Base-by-base conservation (phyloP, 495 filamentous ascomycete genomes). In the Daldinia childiae region DNA sequence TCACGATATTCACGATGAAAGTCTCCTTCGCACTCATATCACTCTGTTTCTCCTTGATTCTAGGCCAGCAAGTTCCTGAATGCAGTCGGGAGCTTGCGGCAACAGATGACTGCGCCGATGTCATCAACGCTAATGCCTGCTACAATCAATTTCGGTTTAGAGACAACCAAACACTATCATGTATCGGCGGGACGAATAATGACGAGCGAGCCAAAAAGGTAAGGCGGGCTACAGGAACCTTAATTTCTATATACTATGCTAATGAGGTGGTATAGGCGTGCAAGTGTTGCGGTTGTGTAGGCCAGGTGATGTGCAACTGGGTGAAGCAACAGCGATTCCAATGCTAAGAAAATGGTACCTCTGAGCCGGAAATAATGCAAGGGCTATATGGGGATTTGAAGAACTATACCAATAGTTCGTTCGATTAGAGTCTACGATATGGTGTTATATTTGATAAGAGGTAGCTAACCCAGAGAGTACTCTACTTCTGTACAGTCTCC, bases 41-140 rank as follows among this genome's bases (percentile, higher is more conserved):
- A 58, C 4, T 78, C 17, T 80, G 70, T 65, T 24, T 77, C 15
- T 45, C 69, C 39, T 19, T 72, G 30, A 72, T 58, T n/a, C 32
- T 76, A 1, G 72, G 73, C 30, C 81, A 82, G 36, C n/a, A 56
- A 7, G 32, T 71, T 4, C 73, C 75, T 1, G 76, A 76, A 48
- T 83, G 81, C 65, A 78, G 65, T 24, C 62, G 64, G 11, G 78
- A 80, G 15, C 72, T 83, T 9, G 72, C 77, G 0, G 64, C 69
- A 0, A 79, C 76, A 11, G 76, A 81, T 36, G 81, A 83, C 15
- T 83, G 81, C 58, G 78, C 78, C 24, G 79, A 76, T 29, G 81
- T 83, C 51, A 79, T 82, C 58, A 76, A 82, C 45, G 79, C 81
- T 27, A 79, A 77, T 51, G 81, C 81, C 24, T 83, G 81, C 69